Evolutionary conservation across 306 rosid species (phyloP), one percentile per base, ranked within the genome.

Genomic region (Morella rubra): DNA sequence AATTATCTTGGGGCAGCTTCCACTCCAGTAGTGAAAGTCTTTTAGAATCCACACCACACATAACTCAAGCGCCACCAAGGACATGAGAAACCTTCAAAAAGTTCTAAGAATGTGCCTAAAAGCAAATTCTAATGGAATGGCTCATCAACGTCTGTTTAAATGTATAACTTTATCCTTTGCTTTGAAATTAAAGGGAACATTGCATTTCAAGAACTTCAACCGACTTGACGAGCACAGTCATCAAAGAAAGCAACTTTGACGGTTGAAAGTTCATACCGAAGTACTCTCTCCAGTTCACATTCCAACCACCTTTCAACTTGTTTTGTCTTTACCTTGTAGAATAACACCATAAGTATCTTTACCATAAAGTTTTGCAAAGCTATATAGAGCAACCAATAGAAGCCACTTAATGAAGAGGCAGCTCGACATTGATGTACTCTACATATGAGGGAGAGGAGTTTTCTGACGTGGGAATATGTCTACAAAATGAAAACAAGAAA

Each of bases 71-170:
- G 65, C 76, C 77, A 73, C 77, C 69, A 65, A 51, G 5, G 46
- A 69, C 52, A 50, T 69, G 78, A 76, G 37, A 74, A 76, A 62
- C 75, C 73, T 54, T 75, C 20, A 72, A 47, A 76, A 75, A 71
- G 79, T 80, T 71, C 19, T 72, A 75, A 78, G 82, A 82, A 82
- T 82, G 81, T 76, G 77, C 74, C 53, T 68, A 69, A 66, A 82
- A 72, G 83, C 50, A 72, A 77, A 71, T 81, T 67, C 77, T 16
- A 11, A 67, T 81, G 78, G 20, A 27, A 73, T 71, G 77, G 79
- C 84, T 81, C 71, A 79, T 81, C 87, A 83, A 83, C 52, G 12
- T 66, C 5, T 24, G 10, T 74, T 72, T 3, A 3, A 85, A 85
- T 84, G 84, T 70, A 27, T 32, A 55, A 80, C 78, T 78, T 81